Base-by-base conservation (phyloP, 192 early-diverging fungal species). In the Obelidium mucronatum region DNA sequence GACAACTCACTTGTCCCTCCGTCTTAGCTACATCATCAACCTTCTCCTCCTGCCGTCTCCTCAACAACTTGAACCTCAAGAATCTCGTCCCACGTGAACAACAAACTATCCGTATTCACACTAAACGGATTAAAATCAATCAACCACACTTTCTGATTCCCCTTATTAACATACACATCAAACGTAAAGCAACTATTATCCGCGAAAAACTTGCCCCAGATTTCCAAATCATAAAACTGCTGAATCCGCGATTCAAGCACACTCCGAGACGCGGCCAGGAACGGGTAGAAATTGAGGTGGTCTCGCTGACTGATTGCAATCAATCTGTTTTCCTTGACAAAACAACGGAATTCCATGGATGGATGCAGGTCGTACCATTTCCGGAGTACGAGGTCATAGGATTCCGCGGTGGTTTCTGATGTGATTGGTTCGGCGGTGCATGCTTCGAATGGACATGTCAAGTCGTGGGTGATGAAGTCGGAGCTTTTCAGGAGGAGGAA, bases 331-430 rank as follows among this genome's bases (percentile, higher is more conserved):
- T 92, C 78, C 60, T 83, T 84, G 35, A 98, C 95, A 91, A 98
- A 99, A 73, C 96, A 96, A 28, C 98, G 82, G 80, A 98, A 99
- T 82, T 97, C 94, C 92, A 97, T 92, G 0, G 97, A 94, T 1
- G 96, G 95, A 26, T 89, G 71, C 28, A 98, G 76, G 66, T 96
- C 92, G 74, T 91, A 90, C 96, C 96, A 98, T 76, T 97, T 91
- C 35, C 95, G 82, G 26, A 99, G 85, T 30, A 96, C 91, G 37
- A 99, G 87, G 26, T 94, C 83, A 55, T 87, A 86, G 0, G 31
- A 66, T 62, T 86, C 79, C 26, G 78, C 87, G 69, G 81, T 80
- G 15, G 1, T 37, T 53, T 40, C 34, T n/a, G n/a, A n/a, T n/a
- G n/a, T n/a, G n/a, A n/a, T n/a, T n/a, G n/a, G n/a, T n/a, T n/a